Conservation (phyloP, 768 basidiomycete species). For the Boletus speciosus region DNA sequence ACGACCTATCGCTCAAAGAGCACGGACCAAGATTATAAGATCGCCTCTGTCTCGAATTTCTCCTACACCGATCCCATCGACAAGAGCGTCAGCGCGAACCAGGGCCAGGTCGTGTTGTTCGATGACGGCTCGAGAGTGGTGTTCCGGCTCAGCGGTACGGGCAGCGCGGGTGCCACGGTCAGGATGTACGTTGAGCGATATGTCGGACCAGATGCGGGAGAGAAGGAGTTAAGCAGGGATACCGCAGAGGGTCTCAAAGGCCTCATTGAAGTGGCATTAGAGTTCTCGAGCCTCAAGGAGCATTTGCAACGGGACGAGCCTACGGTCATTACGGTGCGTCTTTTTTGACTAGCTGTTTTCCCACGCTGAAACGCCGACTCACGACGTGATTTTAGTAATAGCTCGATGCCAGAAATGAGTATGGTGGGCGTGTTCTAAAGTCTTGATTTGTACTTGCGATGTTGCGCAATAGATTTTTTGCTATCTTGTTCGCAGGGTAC, state of each 20-base stretch:
- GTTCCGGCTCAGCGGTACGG: constrained; percentile 94
- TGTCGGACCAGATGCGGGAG: constrained; percentile 64
- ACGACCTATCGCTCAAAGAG: constrained; percentile 65
- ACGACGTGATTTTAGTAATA: constrained; percentile 14
- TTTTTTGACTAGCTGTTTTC: not conserved
- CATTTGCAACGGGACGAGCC: constrained; percentile 87
- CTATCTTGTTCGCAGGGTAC: not conserved
- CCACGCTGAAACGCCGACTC: constrained; percentile 4
- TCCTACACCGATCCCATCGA: constrained; percentile 99
- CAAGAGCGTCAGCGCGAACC: constrained; percentile 86
- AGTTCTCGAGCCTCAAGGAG: constrained; percentile 78
- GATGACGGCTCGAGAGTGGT: constrained; percentile 90
- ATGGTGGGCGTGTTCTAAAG: not conserved
- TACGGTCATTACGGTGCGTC: constrained; percentile 89
- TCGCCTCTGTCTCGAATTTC: constrained; percentile 80
- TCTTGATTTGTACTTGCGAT: constrained; percentile 17
- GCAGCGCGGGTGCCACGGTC: constrained; percentile 94
- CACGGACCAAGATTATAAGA: constrained; percentile 67
- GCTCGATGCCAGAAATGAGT: not conserved
- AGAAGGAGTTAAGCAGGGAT: constrained; percentile 64
- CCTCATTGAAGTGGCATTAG: constrained; percentile 91
- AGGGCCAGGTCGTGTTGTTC: constrained; percentile 93
- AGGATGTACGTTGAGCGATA: constrained; percentile 96
- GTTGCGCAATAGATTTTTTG: constrained; percentile 9
- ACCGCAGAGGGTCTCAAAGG: constrained; percentile 91